Evolutionary conservation across 495 filamentous ascomycete genomes (phyloP).

Genomic region (Lasiosphaeria hispida): DNA sequence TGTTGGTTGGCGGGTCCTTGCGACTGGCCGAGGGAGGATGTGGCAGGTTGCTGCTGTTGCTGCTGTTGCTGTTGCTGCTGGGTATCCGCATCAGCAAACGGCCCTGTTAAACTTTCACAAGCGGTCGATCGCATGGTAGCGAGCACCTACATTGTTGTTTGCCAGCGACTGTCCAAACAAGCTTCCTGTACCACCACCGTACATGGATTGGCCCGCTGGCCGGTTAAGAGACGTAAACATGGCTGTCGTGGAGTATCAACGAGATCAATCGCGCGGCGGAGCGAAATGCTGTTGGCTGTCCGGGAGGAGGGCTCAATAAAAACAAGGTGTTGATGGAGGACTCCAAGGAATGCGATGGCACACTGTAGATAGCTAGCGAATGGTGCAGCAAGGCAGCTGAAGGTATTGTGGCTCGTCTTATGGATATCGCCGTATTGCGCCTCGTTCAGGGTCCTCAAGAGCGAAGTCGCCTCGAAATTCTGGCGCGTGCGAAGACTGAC

Average conservation of each 20-base stretch:
- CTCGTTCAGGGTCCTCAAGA: no score
- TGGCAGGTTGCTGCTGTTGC: slow-evolving; percentile 29
- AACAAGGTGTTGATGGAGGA: no score
- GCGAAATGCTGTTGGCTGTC: no score
- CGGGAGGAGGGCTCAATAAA: no score
- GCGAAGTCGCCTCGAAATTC: not conserved
- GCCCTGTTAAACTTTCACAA: not conserved
- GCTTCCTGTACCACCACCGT: slow-evolving; percentile 23
- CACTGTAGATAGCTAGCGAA: no score
- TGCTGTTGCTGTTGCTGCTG: slow-evolving; percentile 35
- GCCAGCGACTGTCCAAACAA: slow-evolving; percentile 28
- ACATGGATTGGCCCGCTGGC: slow-evolving; percentile 27
- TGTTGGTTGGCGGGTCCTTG: slow-evolving; percentile 32
- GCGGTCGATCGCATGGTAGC: not conserved
- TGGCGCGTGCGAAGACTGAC: not conserved
- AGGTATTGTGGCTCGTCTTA: no score
- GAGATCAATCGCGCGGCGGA: not conserved
- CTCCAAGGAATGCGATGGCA: no score
- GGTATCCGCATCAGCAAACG: slow-evolving; percentile 12
- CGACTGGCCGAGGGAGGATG: slow-evolving; percentile 32
- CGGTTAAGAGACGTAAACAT: slow-evolving; percentile 21
- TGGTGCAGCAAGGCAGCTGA: no score
- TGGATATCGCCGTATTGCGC: no score
- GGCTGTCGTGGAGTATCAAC: not conserved
- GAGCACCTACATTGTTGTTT: slow-evolving; percentile 19